Base-by-base conservation (phyloP, 2,329 filamentous ascomycete species). In the Epichloe brachyelytri region DNA sequence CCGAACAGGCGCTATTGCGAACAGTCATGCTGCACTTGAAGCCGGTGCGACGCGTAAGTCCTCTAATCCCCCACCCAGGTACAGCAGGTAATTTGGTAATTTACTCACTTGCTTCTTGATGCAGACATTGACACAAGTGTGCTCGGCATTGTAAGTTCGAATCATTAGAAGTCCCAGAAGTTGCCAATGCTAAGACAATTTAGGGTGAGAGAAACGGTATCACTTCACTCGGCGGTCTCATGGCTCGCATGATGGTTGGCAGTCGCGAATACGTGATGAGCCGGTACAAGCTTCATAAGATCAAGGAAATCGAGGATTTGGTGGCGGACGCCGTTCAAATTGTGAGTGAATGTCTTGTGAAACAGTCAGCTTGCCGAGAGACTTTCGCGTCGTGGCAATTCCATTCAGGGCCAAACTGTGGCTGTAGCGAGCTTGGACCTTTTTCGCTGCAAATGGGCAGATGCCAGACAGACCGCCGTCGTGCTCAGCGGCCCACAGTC, bases 21-120 rank as follows among this genome's bases (percentile, higher is more conserved):
- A 95, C 63, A 87, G 88, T 40, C 89, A 86, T 71, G 88, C 84
- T 64, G 88, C 88, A 48, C 76, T 94, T 43, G 88, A 94, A 72
- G 88, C 87, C 54, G 88, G 88, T 66, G 88, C 88, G 36, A 88
- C 85, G 15, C 85, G 54, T 55, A 40, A 34, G 45, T 44, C n/a
- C 6, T 5, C 4, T 19, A 7, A 5, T 20, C 30, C 10, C 10
- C 14, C 1, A 30, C 11, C 17, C 22, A 5, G 19, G 26, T 15
- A 17, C 34, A 41, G 14, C 12, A 5, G 30, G 48, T 30, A 17
- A 47, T 45, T 11, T 45, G 15, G 11, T 3, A 12, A 19, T 12
- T 12, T 40, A 19, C 36, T 48, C 7, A 48, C 36, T 10, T 30
- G 11, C 12, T 19, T 40, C 10, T 30, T 30, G 26, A 14, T 34